Conservation (phyloP, 2,329 filamentous ascomycete genomes). For the Calonectria montana region DNA sequence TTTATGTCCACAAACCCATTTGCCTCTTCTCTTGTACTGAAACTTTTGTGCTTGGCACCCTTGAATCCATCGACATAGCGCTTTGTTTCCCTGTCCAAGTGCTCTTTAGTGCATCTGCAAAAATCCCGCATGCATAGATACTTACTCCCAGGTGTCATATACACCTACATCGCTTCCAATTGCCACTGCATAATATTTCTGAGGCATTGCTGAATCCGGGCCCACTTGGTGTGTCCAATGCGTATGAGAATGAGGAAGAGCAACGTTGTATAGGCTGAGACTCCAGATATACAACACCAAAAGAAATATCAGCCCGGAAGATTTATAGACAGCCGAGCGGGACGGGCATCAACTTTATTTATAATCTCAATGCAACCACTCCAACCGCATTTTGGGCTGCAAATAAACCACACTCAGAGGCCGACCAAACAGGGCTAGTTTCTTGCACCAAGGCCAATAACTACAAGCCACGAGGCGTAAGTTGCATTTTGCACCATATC, state of each 20-base stretch:
- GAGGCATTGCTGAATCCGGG: not conserved
- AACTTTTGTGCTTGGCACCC: not conserved
- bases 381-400: not conserved
- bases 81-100: no score
- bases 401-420: not conserved
- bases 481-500: not conserved
- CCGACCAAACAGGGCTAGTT: not conserved
- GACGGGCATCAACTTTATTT: not conserved
- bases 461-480: not conserved
- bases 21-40: not conserved
- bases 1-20: not conserved
- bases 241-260: not conserved
- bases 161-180: conserved; percentile 7
- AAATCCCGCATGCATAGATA: not conserved
- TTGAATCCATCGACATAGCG: not conserved
- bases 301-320: no score
- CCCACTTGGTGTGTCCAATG: no score
- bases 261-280: not conserved
- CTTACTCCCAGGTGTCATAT: conserved; percentile 11
- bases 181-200: conserved; percentile 20
- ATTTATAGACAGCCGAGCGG: no score
- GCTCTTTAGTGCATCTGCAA: no score
- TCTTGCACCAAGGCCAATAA: not conserved
- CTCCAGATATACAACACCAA: no score
- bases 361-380: not conserved